Conservation (phyloP, 2,329 filamentous ascomycete species). For the Diplocarpon rosae region DNA sequence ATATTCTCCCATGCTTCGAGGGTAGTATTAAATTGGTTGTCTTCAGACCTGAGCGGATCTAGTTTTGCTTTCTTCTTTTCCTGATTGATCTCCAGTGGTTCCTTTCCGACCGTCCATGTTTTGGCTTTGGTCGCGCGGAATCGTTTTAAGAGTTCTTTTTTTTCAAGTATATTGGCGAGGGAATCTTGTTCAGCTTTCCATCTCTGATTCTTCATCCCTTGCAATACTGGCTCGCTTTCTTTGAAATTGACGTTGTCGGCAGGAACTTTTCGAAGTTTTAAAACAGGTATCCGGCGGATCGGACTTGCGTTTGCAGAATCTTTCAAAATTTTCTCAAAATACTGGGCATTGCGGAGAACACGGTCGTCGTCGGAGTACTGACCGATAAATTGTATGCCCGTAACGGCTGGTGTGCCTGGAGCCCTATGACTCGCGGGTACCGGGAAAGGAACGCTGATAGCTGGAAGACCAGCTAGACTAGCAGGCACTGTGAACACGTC, state of each 20-base stretch:
- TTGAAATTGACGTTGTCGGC: not conserved
- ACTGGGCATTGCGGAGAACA: constrained; percentile 46
- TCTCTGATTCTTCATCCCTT: too few species aligned
- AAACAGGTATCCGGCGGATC: not conserved
- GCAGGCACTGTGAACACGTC: constrained; percentile 95
- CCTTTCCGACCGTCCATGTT: too few species aligned
- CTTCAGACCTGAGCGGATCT: too few species aligned
- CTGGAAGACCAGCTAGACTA: constrained; percentile 81
- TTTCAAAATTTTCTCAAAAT: constrained; percentile 7
- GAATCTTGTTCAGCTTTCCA: too few species aligned
- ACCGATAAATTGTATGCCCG: constrained; percentile 67
- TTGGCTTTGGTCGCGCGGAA: too few species aligned
- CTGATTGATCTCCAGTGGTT: too few species aligned
- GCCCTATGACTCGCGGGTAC: constrained; percentile 22
- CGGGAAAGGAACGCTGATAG: constrained; percentile 65
- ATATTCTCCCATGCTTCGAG: too few species aligned
- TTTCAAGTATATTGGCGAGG: too few species aligned
- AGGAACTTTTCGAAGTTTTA: not conserved
- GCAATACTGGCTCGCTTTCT: not conserved
- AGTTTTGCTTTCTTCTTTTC: too few species aligned
- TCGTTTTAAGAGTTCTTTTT: too few species aligned
- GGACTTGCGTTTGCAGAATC: not conserved
- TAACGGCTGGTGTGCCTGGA: constrained; percentile 31
- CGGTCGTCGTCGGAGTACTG: constrained; percentile 67
- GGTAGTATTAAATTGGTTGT: constrained; percentile 13